Evolutionary conservation across 495 filamentous ascomycete genomes (phyloP).

Genomic region (Aspergillus asperescens): DNA sequence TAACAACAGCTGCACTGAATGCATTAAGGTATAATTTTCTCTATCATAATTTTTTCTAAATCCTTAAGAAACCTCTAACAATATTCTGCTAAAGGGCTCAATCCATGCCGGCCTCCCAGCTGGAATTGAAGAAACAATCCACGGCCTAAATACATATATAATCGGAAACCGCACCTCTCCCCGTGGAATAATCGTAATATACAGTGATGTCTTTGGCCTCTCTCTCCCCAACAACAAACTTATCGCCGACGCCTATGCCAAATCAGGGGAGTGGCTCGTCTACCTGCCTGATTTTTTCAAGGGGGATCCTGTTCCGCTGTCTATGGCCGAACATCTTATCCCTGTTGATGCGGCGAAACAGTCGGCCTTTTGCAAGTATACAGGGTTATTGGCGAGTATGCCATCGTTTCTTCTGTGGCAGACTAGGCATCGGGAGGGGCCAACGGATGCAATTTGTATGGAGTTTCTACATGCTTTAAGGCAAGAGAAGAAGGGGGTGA

Average conservation of each 20-base stretch:
- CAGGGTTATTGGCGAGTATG: background rate
- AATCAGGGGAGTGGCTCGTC: background rate
- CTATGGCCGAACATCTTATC: background rate
- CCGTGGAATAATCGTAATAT: background rate
- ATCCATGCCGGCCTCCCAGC: background rate
- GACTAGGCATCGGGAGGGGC: background rate
- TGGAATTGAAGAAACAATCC: background rate
- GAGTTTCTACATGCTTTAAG: background rate
- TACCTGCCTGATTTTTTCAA: conserved; percentile 6
- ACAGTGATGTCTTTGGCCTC: background rate
- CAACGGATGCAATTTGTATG: background rate
- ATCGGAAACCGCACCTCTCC: conserved; percentile 1
- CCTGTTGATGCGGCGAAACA: conserved; percentile 2
- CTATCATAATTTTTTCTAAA: no score
- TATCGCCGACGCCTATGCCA: conserved; percentile 2
- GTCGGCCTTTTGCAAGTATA: background rate
- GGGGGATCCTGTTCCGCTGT: conserved; percentile 1
- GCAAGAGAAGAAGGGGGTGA: background rate
- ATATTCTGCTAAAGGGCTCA: background rate
- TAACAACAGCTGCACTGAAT: no score
- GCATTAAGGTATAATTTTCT: no score
- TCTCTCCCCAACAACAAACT: conserved; percentile 1
- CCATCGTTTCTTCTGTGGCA: background rate
- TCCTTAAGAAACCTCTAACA: background rate
- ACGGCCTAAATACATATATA: conserved; percentile 1